Base-by-base conservation (phyloP, 495 filamentous ascomycete genomes). In the Choiromyces venosus region DNA sequence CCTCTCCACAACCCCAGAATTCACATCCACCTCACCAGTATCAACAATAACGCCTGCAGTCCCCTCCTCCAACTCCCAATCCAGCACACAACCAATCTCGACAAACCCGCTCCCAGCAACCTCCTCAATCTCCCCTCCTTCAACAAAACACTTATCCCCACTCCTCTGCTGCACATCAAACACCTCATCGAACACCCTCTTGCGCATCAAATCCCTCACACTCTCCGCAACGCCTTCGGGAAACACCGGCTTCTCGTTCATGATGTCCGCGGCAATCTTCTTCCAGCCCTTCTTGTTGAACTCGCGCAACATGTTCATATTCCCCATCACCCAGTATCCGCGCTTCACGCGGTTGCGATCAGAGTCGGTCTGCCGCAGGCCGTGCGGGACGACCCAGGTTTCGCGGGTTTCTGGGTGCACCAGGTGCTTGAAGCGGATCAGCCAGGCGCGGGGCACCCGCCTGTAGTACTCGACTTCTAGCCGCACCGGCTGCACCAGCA, bases 141-240 rank as follows among this genome's bases (percentile, higher is more conserved):
- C 33, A 25, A 61, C 52, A 61, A 61, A 61, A 16, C 52, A 61
- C n/a, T 61, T 61, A 61, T 61, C 52, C 25, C 52, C 52, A 61
- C 25, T 25, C 82, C 64, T 87, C 85, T 37, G 83, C 83, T 36
- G 82, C 75, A 74, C 84, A 83, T 64, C 88, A 85, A 29, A 86
- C 86, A 52, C 85, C 82, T 77, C 85, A 19, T 71, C 66, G 66
- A 69, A 40, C 56, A 77, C 65, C 42, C 79, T 72, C 70, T 75
- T 66, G n/a, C 76, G 66, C 35, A 79, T 69, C 36, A 72, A 39
- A 14, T 69, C 68, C 46, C 76, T 46, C 8, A 81, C 40, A 40
- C 76, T 73, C n/a, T 68, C 74, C 21, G 68, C 37, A 73, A 81
- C 76, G 68, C 74, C 74, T 1, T 56, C 52, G 35, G 56, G 67